Conservation (phyloP, 441 rosid species). For the Sinapis alba region DNA sequence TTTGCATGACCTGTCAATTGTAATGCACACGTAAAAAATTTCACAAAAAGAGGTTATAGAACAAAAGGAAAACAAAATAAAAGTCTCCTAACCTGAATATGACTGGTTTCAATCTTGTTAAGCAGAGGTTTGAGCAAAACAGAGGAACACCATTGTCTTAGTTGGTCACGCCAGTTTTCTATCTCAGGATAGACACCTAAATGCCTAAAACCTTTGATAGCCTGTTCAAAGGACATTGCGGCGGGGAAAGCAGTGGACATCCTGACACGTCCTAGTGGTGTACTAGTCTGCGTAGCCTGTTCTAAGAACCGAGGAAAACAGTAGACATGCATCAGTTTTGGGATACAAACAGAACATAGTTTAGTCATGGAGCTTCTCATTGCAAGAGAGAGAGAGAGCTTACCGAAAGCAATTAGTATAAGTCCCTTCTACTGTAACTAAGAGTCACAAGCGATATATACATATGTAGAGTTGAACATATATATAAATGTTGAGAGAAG, state of each 20-base stretch:
- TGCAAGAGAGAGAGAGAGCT: neutral
- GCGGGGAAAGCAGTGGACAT: conserved; percentile 94
- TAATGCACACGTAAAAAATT: conserved; percentile 32
- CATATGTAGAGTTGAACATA: neutral
- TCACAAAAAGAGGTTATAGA: neutral
- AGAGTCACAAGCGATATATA: neutral
- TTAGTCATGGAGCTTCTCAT: no score
- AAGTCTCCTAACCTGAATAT: conserved; percentile 62
- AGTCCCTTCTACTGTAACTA: neutral
- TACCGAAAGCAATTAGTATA: neutral
- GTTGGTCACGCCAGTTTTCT: conserved; percentile 86
- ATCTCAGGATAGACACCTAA: conserved; percentile 89
- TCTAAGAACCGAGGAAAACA: no score
- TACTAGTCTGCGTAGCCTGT: conserved; percentile 9
- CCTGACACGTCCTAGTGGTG: conserved; percentile 89
- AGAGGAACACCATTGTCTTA: conserved; percentile 95
- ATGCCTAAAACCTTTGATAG: conserved; percentile 73
- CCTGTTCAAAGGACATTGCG: conserved; percentile 88
- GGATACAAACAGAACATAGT: no score
- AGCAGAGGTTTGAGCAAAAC: conserved; percentile 76
- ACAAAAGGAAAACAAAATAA: conserved; percentile 12
- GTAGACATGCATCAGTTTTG: no score
- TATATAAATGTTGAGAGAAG: conserved; percentile 10
- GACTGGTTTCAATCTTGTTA: conserved; percentile 81
- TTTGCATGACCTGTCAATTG: conserved; percentile 62